phyloP scores from a whole-genome alignment of 257 asterid species.

The Solanum ossicruentum region DNA sequence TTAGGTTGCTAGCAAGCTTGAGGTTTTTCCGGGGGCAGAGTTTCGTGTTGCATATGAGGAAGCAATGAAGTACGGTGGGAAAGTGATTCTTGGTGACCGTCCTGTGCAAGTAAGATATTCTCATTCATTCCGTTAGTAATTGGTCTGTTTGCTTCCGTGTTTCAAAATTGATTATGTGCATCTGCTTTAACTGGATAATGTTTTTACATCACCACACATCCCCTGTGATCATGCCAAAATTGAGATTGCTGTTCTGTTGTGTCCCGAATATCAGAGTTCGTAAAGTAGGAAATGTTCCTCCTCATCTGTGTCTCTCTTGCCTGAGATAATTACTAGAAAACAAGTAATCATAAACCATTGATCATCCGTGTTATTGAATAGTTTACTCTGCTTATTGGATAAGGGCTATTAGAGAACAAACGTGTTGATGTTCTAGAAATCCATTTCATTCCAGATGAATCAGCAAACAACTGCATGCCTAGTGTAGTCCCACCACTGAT shows the following conservation, averaged over 20 bases:
- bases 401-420: not conserved
- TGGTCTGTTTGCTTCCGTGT: not conserved
- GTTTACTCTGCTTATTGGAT: not conserved
- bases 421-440: not conserved
- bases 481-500: not conserved
- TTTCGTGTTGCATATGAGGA: constrained; percentile 94
- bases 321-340: not conserved
- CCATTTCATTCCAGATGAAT: not conserved
- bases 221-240: not conserved
- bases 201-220: not conserved
- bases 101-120: constrained; percentile 60
- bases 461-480: not conserved
- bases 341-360: not conserved
- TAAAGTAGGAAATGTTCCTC: not conserved
- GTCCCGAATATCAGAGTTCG: not conserved
- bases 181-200: not conserved
- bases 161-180: not conserved
- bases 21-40: constrained; percentile 91
- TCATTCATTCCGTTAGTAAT: not conserved
- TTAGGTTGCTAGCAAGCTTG: constrained; percentile 84
- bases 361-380: not conserved
- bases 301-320: not conserved
- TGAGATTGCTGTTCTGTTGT: not conserved
- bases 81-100: constrained; percentile 89
- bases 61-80: constrained; percentile 86